Conservation (phyloP, 78 protist species). For the Dictyostelium purpureum region DNA sequence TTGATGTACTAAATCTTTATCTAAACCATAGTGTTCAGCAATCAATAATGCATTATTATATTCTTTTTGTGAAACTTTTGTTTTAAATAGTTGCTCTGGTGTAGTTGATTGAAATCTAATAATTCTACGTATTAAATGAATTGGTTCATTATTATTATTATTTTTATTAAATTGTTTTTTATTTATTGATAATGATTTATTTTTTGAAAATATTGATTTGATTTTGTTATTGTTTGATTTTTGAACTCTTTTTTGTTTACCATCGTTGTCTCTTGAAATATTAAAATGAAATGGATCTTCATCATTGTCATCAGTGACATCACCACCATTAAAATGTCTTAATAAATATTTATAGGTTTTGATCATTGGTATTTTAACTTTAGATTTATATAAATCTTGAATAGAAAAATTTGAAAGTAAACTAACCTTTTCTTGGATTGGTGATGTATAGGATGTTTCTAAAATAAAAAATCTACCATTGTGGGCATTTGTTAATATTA, state of each 20-base stretch:
- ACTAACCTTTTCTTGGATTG: background rate
- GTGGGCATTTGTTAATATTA: conserved; percentile 16
- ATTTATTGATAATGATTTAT: background rate
- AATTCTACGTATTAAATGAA: conserved; percentile 22
- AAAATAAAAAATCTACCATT: conserved; percentile 60
- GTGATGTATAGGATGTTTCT: conserved; percentile 20
- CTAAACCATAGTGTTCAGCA: conserved; percentile 76
- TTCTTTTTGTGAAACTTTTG: conserved; percentile 62
- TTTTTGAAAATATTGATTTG: background rate
- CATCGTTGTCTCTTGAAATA: conserved; percentile 2
- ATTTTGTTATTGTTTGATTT: background rate
- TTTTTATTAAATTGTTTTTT: background rate
- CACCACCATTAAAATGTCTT: conserved; percentile 65
- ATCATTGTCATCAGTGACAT: conserved; percentile 34
- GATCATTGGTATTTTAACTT: background rate
- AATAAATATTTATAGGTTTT: conserved; percentile 8
- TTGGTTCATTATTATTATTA: background rate
- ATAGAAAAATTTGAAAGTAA: background rate
- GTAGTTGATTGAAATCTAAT: conserved; percentile 70
- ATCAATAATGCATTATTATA: conserved; percentile 61
- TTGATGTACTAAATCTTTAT: conserved; percentile 75
- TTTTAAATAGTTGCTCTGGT: conserved; percentile 68
- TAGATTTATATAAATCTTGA: background rate
- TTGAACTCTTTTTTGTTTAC: background rate
- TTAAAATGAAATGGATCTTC: conserved; percentile 52